A percentile compares a stretch with the other conserved stretches of the same genome.
These are phyloP conservation scores for Boletellus sp. DNA, from an alignment of 1,284 basidiomycete genomes.

Conservation along the genomic window DNA sequence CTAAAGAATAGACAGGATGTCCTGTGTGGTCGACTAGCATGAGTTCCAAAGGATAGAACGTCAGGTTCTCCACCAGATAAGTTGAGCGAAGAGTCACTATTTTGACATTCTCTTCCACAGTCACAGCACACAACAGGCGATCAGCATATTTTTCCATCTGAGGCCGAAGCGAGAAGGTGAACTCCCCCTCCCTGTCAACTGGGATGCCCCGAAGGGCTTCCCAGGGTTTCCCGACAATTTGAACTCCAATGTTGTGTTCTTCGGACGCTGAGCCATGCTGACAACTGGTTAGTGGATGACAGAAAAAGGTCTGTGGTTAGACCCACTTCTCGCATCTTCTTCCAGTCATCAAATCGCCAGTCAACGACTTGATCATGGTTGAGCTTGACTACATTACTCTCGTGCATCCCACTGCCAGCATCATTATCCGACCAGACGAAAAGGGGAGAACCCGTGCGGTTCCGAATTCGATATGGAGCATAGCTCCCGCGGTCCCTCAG, in stretches of 20 bases:
- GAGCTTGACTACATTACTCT: constrained; percentile 51
- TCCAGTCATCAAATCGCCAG: constrained; percentile 98
- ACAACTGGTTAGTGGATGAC: constrained; percentile 8
- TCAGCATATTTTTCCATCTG: constrained; percentile 73
- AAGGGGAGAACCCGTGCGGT: constrained; percentile 84
- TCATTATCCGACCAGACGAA: constrained; percentile 80
- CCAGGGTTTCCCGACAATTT: constrained; percentile 88
- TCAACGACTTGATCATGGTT: constrained; percentile 79
- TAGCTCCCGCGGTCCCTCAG: constrained; percentile 80
- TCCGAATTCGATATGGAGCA: constrained; percentile 91
- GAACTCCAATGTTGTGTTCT: constrained; percentile 82
- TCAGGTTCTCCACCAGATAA: constrained; percentile 90
- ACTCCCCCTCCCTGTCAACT: constrained; percentile 94
- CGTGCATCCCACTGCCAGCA: constrained; percentile 44
- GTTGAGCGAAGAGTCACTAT: constrained; percentile 93
- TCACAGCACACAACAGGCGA: constrained; percentile 88
- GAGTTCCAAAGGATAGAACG: constrained; percentile 90
- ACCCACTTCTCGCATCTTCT: constrained; percentile 85
- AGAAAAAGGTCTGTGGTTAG: not conserved
- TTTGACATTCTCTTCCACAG: constrained; percentile 92
- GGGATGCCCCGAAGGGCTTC: constrained; percentile 87
- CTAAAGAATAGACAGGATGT: constrained; percentile 75
- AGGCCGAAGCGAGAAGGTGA: constrained; percentile 83
- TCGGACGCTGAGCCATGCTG: constrained; percentile 79
- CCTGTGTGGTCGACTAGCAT: constrained; percentile 86